Percentiles rank a stretch among this genome's conserved stretches.
Conservation (phyloP, 2,329 filamentous ascomycete species). For the Apiospora aurea region DNA sequence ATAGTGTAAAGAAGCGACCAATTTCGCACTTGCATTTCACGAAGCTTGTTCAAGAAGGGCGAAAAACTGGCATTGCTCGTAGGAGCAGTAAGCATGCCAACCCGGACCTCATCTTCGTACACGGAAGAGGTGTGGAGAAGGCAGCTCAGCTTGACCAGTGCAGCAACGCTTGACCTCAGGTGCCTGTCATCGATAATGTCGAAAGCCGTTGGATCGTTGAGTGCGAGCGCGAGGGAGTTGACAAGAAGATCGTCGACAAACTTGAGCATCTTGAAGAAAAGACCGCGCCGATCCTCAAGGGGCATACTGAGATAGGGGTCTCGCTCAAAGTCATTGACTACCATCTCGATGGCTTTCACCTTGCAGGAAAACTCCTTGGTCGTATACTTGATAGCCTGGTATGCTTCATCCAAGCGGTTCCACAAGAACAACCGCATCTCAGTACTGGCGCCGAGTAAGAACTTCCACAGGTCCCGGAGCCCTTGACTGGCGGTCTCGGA, state of each 20-base stretch:
- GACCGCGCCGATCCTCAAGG: constrained; percentile 69
- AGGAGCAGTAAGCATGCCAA: constrained; percentile 73
- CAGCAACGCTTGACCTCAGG: constrained; percentile 73
- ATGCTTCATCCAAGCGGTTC: constrained; percentile 90
- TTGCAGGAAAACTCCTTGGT: constrained; percentile 91
- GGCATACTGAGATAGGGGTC: constrained; percentile 70
- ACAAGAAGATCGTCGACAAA: constrained; percentile 79
- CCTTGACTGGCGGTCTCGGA: constrained; percentile 61
- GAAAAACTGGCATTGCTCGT: constrained; percentile 63
- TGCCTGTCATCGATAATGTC: constrained; percentile 86
- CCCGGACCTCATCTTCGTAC: constrained; percentile 84
- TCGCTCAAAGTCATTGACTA: constrained; percentile 67
- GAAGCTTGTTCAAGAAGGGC: constrained; percentile 71
- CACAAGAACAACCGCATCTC: constrained; percentile 87
- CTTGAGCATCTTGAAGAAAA: constrained; percentile 79
- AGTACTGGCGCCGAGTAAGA: constrained; percentile 81
- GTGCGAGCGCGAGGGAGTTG: constrained; percentile 71
- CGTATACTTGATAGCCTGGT: constrained; percentile 81
- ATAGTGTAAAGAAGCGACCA: constrained; percentile 90
- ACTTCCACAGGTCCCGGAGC: constrained; percentile 82
- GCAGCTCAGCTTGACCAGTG: constrained; percentile 74
- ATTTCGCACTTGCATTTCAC: constrained; percentile 85
- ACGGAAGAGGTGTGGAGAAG: constrained; percentile 82
- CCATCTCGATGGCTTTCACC: constrained; percentile 83
- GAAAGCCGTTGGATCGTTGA: constrained; percentile 74